Base-by-base conservation (phyloP, 495 filamentous ascomycete genomes). In the Collariella sp. region DNA sequence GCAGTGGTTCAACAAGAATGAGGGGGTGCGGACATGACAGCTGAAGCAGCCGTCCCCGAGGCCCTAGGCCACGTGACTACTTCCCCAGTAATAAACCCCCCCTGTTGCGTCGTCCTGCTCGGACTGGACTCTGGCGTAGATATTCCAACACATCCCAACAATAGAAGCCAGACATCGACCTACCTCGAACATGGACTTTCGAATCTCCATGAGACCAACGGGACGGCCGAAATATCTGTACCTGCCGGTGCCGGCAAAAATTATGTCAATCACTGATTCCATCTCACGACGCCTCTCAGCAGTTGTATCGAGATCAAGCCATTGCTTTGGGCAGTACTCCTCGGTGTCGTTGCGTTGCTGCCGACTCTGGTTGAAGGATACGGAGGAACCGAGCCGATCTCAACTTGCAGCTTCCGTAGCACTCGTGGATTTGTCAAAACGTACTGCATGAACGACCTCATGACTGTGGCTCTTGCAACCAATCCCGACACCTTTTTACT, bases 391-490 rank as follows among this genome's bases (percentile, higher is more conserved):
- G 20, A 39, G 46, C 77, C 71, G 40, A 85, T 80, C 55, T 85
- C 82, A 2, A 62, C 64, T 65, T 77, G 72, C 52, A 86, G 73
- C 40, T 67, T 70, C n/a, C 68, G 63, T 55, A 82, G 82, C 3
- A 76, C 66, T 0, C 54, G 49, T 2, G 67, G 64, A 34, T 39
- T 50, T 16, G 47, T 50, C 2, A 34, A 44, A 76, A 69, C 5
- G 65, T 73, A 74, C 13, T 74, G 64, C 54, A 84, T 70, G 46
- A 80, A 67, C 5, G 70, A 71, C 44, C 78, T 75, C 62, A 84
- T 76, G 16, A 78, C 72, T 3, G 81, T 82, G 0, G 79, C 78
- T 0, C 79, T 81, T 7, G 82, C 81, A 52, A 84, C 82, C 10
- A 76, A 74, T 11, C 81, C 80, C 0, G 51, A 64, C 12, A 54